phyloP scores from a whole-genome alignment of 2,329 filamentous ascomycete species.

The Aureobasidium zeae region DNA sequence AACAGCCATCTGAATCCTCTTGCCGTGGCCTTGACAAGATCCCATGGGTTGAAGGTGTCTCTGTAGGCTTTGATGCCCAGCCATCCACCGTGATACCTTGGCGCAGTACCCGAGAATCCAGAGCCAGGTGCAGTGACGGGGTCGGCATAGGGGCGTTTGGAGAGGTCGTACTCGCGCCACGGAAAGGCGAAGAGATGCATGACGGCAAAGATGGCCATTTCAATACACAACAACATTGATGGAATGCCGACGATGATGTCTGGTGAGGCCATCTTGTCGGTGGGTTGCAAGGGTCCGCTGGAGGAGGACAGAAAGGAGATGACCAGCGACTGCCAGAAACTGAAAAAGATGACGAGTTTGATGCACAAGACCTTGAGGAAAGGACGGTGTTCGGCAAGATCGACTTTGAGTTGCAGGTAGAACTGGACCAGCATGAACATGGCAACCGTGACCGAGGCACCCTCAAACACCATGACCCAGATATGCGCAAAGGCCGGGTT shows the following conservation, averaged over 20 bases:
- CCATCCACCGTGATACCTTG: slow-evolving; percentile 52
- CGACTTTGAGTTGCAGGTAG: slow-evolving; percentile 64
- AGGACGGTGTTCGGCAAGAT: slow-evolving; percentile 59
- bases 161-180: slow-evolving; percentile 56
- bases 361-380: slow-evolving; percentile 78
- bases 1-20: slow-evolving; percentile 74
- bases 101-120: slow-evolving; percentile 20
- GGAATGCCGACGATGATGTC: slow-evolving; percentile 78
- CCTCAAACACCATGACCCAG: slow-evolving; percentile 69
- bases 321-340: slow-evolving; percentile 68
- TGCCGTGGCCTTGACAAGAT: slow-evolving; percentile 70
- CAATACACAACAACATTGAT: slow-evolving; percentile 65
- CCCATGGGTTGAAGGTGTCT: slow-evolving; percentile 72
- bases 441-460: slow-evolving; percentile 63
- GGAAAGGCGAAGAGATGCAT: slow-evolving; percentile 78
- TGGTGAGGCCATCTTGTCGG: slow-evolving; percentile 53
- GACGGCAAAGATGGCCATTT: slow-evolving; percentile 73
- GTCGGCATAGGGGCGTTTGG: slow-evolving; percentile 20
- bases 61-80: slow-evolving; percentile 55
- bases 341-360: slow-evolving; percentile 85
- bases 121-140: slow-evolving; percentile 22
- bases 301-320: slow-evolving; percentile 54
- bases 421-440: slow-evolving; percentile 89
- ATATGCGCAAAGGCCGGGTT: slow-evolving; percentile 73
- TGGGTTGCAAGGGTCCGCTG: slow-evolving; percentile 54